These are phyloP conservation scores for Chaetomium olivaceum DNA, from an alignment of 2,329 filamentous ascomycete species.

Conservation along the genomic window DNA sequence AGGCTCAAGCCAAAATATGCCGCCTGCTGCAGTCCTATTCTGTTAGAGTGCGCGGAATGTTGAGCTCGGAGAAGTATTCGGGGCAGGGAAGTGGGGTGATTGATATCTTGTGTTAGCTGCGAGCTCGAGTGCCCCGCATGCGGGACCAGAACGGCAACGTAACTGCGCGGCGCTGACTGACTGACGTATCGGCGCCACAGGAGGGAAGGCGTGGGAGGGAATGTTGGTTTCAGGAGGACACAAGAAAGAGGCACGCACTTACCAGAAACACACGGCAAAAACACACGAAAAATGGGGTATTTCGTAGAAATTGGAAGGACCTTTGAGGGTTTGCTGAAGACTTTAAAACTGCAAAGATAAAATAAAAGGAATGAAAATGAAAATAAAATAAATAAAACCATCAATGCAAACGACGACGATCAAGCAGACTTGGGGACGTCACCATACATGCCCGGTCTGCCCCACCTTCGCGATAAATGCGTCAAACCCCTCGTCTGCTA, in stretches of 20 bases:
- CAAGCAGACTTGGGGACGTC: slow-evolving; percentile 14
- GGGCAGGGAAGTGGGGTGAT: slow-evolving; percentile 17
- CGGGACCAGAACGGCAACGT: slow-evolving; percentile 2
- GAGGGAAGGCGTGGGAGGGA: background rate
- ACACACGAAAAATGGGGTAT: background rate
- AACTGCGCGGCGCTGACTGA: slow-evolving; percentile 1
- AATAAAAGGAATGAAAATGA: background rate
- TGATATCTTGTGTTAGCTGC: slow-evolving; percentile 16
- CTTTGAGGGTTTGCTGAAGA: background rate
- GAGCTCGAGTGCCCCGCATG: slow-evolving; percentile 24
- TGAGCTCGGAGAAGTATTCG: background rate
- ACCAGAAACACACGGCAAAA: background rate
- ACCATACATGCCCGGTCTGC: slow-evolving; percentile 12
- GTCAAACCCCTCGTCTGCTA: slow-evolving; percentile 9
- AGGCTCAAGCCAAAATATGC: background rate
- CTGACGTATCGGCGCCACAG: slow-evolving; percentile 16
- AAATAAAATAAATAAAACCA: background rate
- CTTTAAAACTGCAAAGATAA: background rate
- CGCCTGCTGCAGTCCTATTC: slow-evolving; percentile 13
- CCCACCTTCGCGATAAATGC: slow-evolving; percentile 16
- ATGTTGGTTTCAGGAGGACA: slow-evolving; percentile 20
- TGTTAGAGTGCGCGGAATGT: slow-evolving; percentile 5
- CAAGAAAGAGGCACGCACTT: background rate
- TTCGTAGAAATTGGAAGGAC: background rate
- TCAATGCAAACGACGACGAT: background rate